Conservation (phyloP, 441 rosid genomes). For the Macaranga tanarius region DNA sequence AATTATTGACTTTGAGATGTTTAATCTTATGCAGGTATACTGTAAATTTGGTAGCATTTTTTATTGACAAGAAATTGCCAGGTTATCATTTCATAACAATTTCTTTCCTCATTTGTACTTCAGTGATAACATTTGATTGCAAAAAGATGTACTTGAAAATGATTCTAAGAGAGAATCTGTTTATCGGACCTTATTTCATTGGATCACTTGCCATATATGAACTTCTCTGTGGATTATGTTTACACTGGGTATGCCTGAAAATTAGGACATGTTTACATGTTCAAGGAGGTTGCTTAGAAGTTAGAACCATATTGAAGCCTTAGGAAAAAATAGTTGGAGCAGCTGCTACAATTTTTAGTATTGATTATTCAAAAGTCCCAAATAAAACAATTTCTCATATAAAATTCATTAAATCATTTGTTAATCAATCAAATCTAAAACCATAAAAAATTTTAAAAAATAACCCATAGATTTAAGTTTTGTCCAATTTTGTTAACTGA, state of each 20-base stretch:
- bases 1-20: constrained; percentile 13
- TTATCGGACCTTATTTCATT: background rate
- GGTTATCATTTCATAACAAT: constrained; percentile 43
- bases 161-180: background rate
- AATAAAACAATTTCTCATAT: background rate
- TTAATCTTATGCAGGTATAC: constrained; percentile 64
- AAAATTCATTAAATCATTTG: background rate
- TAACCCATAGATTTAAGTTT: background rate
- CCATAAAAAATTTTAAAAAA: background rate
- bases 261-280: background rate
- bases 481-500: background rate
- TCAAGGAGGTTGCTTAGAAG: background rate
- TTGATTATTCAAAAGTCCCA: too few relatives aligned
- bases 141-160: background rate
- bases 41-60: constrained; percentile 79
- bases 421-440: background rate
- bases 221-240: constrained; percentile 10
- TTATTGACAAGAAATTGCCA: constrained; percentile 82
- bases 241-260: background rate
- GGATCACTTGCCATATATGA: background rate
- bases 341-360: background rate
- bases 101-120: background rate
- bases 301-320: background rate
- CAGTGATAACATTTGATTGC: background rate
- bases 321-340: background rate